Evolutionary conservation across 768 basidiomycete species (phyloP).

Genomic region (Kwoniella dendrophila): DNA sequence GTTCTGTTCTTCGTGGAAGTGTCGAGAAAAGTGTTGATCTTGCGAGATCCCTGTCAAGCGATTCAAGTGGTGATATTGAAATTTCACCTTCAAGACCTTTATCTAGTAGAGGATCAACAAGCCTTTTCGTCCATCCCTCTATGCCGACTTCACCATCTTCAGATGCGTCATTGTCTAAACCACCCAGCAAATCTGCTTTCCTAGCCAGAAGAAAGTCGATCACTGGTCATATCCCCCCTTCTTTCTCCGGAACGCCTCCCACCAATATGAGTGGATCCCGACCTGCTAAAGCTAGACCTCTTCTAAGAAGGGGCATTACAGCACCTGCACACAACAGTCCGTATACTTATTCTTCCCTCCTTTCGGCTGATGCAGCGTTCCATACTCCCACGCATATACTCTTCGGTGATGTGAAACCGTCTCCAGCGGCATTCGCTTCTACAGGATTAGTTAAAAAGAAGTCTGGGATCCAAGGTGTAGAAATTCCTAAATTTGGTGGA

Average conservation of each 20-base stretch:
- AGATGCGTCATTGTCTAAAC: not conserved
- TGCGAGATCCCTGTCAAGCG: slow-evolving; percentile 25
- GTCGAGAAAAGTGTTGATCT: slow-evolving; percentile 14
- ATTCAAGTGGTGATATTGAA: slow-evolving; percentile 33
- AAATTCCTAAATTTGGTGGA: slow-evolving; percentile 35
- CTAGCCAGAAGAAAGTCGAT: slow-evolving; percentile 26
- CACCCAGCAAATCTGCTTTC: slow-evolving; percentile 12
- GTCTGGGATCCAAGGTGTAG: slow-evolving; percentile 29
- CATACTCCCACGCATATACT: slow-evolving; percentile 36
- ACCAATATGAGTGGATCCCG: not conserved
- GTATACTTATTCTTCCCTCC: slow-evolving; percentile 1
- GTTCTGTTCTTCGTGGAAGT: not conserved
- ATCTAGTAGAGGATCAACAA: slow-evolving; percentile 12
- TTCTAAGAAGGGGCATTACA: slow-evolving; percentile 46
- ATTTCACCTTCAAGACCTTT: slow-evolving; percentile 28
- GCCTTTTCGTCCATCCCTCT: slow-evolving; percentile 15
- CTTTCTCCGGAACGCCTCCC: not conserved
- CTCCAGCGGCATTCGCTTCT: slow-evolving; percentile 57
- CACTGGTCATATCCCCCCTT: not conserved
- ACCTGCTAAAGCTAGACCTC: slow-evolving; percentile 22
- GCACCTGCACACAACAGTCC: slow-evolving; percentile 31
- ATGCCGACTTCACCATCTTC: slow-evolving; percentile 3
- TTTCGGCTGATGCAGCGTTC: slow-evolving; percentile 21
- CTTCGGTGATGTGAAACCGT: slow-evolving; percentile 47
- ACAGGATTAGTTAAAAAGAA: slow-evolving; percentile 58